These are phyloP conservation scores for Citrus trifoliata DNA, from an alignment of 345 rosid species.

Conservation along the genomic window DNA sequence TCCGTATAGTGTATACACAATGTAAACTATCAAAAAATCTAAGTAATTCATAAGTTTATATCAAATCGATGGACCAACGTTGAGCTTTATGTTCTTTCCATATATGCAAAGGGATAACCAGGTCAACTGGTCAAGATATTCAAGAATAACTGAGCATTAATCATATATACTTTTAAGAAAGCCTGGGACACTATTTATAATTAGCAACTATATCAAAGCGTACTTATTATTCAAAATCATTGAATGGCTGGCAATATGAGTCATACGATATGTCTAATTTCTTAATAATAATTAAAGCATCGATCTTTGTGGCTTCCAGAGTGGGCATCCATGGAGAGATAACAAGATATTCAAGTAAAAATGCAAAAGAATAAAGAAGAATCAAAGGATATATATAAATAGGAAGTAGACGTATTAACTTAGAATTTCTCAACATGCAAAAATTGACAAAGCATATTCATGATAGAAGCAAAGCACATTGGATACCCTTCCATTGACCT, in stretches of 20 bases:
- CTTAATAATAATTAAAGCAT: neutral
- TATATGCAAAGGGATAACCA: slow-evolving; percentile 1
- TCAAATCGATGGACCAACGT: neutral
- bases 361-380: neutral
- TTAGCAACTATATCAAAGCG: neutral
- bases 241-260: neutral
- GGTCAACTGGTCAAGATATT: neutral
- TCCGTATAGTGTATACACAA: no score
- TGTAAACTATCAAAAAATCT: no score
- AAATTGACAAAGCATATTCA: neutral
- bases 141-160: neutral
- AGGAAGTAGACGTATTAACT: neutral
- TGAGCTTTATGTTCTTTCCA: slow-evolving; percentile 4
- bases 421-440: neutral
- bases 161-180: neutral
- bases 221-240: neutral
- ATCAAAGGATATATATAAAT: no score
- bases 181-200: neutral
- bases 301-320: neutral
- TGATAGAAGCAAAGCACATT: neutral
- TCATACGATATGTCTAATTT: neutral
- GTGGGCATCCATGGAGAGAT: neutral
- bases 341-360: neutral
- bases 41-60: neutral
- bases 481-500: slow-evolving; percentile 12